These are phyloP conservation scores for Colletotrichum paranaense DNA, from an alignment of 2,329 filamentous ascomycete species.

Conservation along the genomic window DNA sequence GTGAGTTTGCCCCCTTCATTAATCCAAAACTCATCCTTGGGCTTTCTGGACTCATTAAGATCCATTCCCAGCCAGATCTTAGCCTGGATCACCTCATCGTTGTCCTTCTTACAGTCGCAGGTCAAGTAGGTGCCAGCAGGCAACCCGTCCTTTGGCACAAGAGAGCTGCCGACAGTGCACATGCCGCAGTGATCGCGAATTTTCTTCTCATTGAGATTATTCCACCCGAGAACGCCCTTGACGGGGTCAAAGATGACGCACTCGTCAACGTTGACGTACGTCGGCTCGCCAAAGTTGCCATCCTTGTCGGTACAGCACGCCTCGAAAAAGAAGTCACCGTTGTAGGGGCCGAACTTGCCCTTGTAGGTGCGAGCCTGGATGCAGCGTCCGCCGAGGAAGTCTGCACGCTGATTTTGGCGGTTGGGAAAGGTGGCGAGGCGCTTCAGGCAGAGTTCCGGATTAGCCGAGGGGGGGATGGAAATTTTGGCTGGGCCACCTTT, in stretches of 20 bases:
- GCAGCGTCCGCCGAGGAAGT: conserved; percentile 3
- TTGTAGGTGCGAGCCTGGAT: conserved; percentile 12
- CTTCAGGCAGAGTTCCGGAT: conserved; percentile 7
- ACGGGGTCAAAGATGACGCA: conserved; percentile 4
- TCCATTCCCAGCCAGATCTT: not conserved
- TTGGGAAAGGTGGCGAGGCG: conserved; percentile 10
- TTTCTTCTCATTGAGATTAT: not conserved
- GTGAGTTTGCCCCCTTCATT: not conserved
- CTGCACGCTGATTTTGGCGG: not conserved
- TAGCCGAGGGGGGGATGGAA: not conserved
- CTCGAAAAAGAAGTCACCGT: conserved; percentile 8
- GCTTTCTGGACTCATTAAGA: not conserved
- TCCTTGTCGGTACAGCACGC: conserved; percentile 16
- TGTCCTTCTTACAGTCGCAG: not conserved
- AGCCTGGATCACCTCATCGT: not conserved
- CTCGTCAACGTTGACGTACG: conserved; percentile 2
- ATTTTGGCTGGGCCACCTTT: not conserved
- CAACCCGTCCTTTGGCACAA: not conserved
- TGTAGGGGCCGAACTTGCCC: conserved; percentile 12
- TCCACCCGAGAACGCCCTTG: not conserved
- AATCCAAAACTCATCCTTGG: not conserved
- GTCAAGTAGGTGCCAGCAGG: not conserved
- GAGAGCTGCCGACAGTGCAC: not conserved
- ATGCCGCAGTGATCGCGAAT: not conserved
- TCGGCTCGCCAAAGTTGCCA: conserved; percentile 1